Evolutionary conservation across 768 basidiomycete species (phyloP).

Genomic region (Hericium coralloides): DNA sequence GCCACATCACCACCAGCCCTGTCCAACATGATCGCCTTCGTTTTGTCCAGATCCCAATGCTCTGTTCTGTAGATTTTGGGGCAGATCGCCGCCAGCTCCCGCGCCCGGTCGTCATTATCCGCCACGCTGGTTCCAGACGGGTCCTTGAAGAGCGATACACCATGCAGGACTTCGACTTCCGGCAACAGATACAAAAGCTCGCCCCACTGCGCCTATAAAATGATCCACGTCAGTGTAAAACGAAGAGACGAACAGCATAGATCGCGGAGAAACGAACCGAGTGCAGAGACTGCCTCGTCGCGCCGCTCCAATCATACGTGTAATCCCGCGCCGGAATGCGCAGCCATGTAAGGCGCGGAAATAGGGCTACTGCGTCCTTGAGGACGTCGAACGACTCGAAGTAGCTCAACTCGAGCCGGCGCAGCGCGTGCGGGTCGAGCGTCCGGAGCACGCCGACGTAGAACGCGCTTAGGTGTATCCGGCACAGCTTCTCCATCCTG

Average conservation of each 20-base stretch:
- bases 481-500: not conserved
- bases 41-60: not conserved
- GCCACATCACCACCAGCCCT: not conserved
- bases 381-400: not conserved
- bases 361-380: not conserved
- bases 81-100: not conserved
- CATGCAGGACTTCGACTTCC: not conserved
- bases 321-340: not conserved
- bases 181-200: not conserved
- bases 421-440: not conserved
- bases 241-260: not conserved
- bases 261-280: not conserved
- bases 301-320: not conserved
- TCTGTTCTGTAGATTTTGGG: not conserved
- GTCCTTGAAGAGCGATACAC: not conserved
- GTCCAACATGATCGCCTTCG: not conserved
- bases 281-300: not conserved
- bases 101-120: constrained; percentile 1
- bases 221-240: not conserved
- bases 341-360: not conserved
- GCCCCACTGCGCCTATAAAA: not conserved
- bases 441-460: not conserved
- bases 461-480: not conserved
- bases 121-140: not conserved
- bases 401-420: not conserved